Base-by-base conservation (phyloP, 805 yeast species). In the Blastobotrys muscicola region DNA sequence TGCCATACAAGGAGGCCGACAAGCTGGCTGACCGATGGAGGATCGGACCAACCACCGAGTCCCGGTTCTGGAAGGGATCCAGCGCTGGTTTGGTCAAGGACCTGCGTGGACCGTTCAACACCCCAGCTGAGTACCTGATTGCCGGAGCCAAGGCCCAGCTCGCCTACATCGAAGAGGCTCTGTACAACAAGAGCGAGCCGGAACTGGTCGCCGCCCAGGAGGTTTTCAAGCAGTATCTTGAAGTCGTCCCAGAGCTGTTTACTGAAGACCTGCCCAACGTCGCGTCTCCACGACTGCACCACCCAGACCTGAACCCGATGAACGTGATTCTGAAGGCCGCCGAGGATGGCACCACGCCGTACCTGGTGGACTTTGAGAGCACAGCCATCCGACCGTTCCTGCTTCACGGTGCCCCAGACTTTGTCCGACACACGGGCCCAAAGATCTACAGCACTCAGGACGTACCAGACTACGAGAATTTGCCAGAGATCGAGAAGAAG, bases 281-380 rank as follows among this genome's bases (percentile, higher is more conserved):
- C 36, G 72, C 83, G 54, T 72, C 78, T 42, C 90, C 95, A 46
- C 75, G 90, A 53, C 66, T 90, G 42, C 75, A 67, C 50, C 72
- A 79, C 50, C 90, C 96, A 4, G 97, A 92, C 60, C 66, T 92
- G 51, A 94, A 86, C 60, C 97, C 98, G 15, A 71, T 89, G 75
- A 90, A 90, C 58, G 85, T 85, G 7, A 68, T 87, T 37, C 60
- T 72, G 16, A 62, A 63, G n/a, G 65, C 70, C 9, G 62, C 57
- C 8, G 62, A 56, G 23, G 45, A 39, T 8, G 49, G 46, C 34
- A 47, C 57, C n/a, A 59, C 60, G 29, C 57, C 35, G 13, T 74
- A 71, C 54, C 77, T 87, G 49, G 58, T 87, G 43, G 98, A 90
- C 64, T 82, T 89, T 58, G 97, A 92, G 65, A 80, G 82, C 53